phyloP scores from a whole-genome alignment of 108 stramenopile genomes.

The Hondaea fermentalgiana region DNA sequence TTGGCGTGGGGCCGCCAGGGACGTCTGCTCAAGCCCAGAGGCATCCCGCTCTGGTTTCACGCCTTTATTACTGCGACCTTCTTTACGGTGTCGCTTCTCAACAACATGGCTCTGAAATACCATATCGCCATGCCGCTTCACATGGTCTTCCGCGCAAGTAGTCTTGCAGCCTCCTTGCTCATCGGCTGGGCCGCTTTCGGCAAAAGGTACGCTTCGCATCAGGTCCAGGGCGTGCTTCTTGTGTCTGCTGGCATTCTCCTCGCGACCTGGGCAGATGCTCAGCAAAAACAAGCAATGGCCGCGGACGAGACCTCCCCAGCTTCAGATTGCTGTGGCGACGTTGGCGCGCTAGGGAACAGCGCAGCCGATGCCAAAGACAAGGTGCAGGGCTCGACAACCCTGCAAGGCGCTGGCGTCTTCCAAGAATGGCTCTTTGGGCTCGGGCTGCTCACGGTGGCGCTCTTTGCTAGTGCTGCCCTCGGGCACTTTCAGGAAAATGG shows the following conservation, averaged over 20 bases:
- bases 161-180: not conserved
- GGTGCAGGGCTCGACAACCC: no score
- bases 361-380: no score
- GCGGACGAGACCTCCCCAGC: not conserved
- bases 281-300: not conserved
- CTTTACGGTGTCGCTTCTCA: not conserved
- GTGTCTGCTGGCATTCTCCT: not conserved
- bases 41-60: constrained; percentile 7
- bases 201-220: not conserved
- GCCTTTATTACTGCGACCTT: not conserved
- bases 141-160: constrained; percentile 19
- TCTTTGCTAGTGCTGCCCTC: not conserved
- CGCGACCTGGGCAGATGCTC: not conserved
- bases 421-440: constrained; percentile 10
- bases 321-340: no score
- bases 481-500: not conserved
- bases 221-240: not conserved
- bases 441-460: not conserved
- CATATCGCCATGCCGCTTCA: constrained; percentile 14
- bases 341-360: no score
- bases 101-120: constrained; percentile 20
- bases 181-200: not conserved
- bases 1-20: not conserved
- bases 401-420: not conserved
- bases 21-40: not conserved